Evolutionary conservation across 1,139 yeast genomes (phyloP), one percentile per base, ranked within the genome.

Genomic region (Debaryomyces sp.): DNA sequence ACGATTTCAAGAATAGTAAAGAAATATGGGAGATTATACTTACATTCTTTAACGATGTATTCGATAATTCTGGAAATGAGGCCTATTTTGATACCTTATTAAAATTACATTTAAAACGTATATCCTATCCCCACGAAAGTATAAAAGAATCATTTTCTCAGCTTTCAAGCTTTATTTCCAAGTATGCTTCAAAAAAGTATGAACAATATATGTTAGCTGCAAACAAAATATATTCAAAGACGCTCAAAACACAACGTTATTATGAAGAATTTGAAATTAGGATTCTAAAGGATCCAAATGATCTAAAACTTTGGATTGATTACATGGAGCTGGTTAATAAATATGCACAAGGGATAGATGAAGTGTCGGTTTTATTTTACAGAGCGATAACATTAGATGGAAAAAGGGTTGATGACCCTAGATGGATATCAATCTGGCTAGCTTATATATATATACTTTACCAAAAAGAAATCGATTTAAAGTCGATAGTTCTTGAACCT

Each of bases 141-240:
- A 50, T 82, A 5, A 73, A 71, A 1, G 70, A 72, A 0, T 75
- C 83, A 0, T 80, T 73, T 52, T 60, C 70, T 13, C 68, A 66
- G 7, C 71, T 67, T 42, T 81, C 86, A 0, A 47, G 69, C 0
- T 77, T 80, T 47, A 68, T 81, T 2, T 70, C 83, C 1, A 46
- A 53, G 7, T 48, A 64, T 46, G 52, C 58, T 3, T 18, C 46
- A 4, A 58, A 57, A 4, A 55, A 68, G 6, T 83, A 82, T 56
- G 78, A 73, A 13, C 48, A 52, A 6, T 64, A 64, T 34, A 71
- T 82, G 76, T 48, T 56, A 2, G 50, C 55, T 1, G 82, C 81
- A 1, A 77, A 70, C 51, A 66, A 66, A 47, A 52, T 74, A 0
- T 68, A 67, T 46, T 50, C 62, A 3, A 54, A 54, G 10, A 67